These are phyloP conservation scores for Hyaloscypha bicolor DNA, from an alignment of 495 filamentous ascomycete genomes.

Conservation along the genomic window DNA sequence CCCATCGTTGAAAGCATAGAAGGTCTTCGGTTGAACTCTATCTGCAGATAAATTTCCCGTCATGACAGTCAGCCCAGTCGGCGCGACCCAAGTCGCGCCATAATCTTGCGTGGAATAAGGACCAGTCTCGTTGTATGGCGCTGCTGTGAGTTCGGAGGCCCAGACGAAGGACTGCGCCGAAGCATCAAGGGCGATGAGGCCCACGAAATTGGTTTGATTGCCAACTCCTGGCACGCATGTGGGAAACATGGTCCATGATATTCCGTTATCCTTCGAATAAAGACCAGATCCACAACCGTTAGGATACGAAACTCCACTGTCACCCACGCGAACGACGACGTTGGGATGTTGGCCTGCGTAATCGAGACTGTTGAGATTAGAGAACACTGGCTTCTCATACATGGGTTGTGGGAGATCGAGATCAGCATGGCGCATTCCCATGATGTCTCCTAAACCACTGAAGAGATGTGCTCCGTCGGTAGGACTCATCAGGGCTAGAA, in stretches of 20 bases:
- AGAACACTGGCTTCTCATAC: slow-evolving; percentile 10
- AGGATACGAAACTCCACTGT: slow-evolving; percentile 10
- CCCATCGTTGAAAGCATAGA: slow-evolving; percentile 14
- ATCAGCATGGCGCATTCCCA: slow-evolving; percentile 8
- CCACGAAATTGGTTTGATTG: slow-evolving; percentile 5
- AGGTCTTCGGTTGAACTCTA: slow-evolving; percentile 18
- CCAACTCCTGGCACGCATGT: slow-evolving; percentile 8
- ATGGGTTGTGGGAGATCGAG: slow-evolving; percentile 4
- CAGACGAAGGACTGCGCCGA: slow-evolving; percentile 16
- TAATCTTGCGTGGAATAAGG: slow-evolving; percentile 15
- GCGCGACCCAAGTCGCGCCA: slow-evolving; percentile 9
- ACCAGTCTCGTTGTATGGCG: slow-evolving; percentile 10
- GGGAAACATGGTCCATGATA: slow-evolving; percentile 8
- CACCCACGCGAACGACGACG: slow-evolving; percentile 9
- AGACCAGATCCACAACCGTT: slow-evolving; percentile 13
- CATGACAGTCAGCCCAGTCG: slow-evolving; percentile 11
- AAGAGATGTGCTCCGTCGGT: slow-evolving; percentile 14
- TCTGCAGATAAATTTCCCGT: slow-evolving; percentile 9
- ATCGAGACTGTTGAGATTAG: slow-evolving; percentile 12
- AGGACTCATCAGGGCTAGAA: slow-evolving; percentile 14
- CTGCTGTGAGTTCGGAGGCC: slow-evolving; percentile 1
- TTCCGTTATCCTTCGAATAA: slow-evolving; percentile 7
- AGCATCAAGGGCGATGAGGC: slow-evolving; percentile 13
- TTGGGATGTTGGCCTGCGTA: slow-evolving; percentile 13
- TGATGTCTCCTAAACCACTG: slow-evolving; percentile 17